Evolutionary conservation across 2,329 filamentous ascomycete species (phyloP), one percentile per base, ranked within the genome.

Genomic region (Colletotrichum tropicicola): DNA sequence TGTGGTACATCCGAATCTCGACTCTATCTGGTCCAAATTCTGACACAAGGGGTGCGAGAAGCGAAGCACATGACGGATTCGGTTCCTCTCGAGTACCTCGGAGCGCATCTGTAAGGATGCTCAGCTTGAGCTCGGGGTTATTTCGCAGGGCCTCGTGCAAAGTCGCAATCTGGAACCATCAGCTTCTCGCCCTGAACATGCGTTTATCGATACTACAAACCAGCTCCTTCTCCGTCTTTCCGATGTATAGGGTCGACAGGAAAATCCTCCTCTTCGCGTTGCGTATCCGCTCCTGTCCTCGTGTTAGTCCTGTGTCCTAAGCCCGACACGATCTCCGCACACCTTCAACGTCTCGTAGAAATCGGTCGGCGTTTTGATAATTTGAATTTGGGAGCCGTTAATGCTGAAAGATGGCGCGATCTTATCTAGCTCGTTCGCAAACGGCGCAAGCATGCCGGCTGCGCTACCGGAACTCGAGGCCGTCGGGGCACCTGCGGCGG

Each of bases 1-100:
- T 99, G 78, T 99, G 96, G 74, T 97, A 99, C 94, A 99, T 97
- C 71, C 94, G 91, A 68, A 99, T 89, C 73, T 98, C 93, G 41
- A 99, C 94, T 37, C 95, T 87, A 1, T 92, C 89, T 5, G 89
- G 76, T 0, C 95, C 94, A 78, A 98, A 97, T 71, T 97, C 93
- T 6, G 85, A 80, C 10, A 97, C 85, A n/a, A 99, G 81, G 0
- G 94, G 91, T 6, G 91, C 92, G 37, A 99, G 85, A 12, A 99
- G 83, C 10, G 94, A 98, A 3, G 94, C 96, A 77, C 91, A 96
- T 69, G 94, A 97, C 48, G 94, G 85, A 13, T 92, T 79, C 0
- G 96, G 96, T 0, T 92, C 91, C 78, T 99, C 96, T 68, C 96
- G 88, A 5, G 96, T 99, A 10, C 96, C 96, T 61, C 96, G 89